Base-by-base conservation (phyloP, 345 rosid genomes). In the Ricinus communis region DNA sequence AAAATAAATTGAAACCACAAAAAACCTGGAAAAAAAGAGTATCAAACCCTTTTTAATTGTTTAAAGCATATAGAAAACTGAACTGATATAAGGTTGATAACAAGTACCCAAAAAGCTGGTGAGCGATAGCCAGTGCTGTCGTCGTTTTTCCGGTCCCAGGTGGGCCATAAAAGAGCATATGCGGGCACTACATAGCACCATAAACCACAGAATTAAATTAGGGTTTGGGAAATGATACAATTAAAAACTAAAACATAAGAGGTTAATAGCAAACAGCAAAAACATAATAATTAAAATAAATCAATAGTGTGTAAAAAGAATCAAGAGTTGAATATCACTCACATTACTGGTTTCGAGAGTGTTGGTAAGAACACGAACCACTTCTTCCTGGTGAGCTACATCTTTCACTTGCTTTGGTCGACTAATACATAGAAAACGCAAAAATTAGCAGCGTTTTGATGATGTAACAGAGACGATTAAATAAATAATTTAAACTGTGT, bases 81-180 rank as follows among this genome's bases (percentile, higher is more conserved):
- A n/a, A n/a, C n/a, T n/a, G n/a, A n/a, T n/a, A n/a, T n/a, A 43
- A 59, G 22, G 27, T 19, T 24, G 30, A 5, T 19, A 41, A 12
- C 38, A 43, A 73, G 50, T 86, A 90, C 98, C 99, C 98, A 40
- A 76, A 92, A 40, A 92, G 90, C 87, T 95, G 97, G 72, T 84
- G 97, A 6, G 96, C 99, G 51, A 95, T 90, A 73, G 99, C 97
- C 53, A 95, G 93, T 8, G 97, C 97, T 0, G 97, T 87, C 71
- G 99, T 95, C 73, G 99, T 95, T 82, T 95, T 95, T 0, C 97
- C 97, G 0, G 97, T 95, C n/a, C 99, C 97, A 9, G 97, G 97
- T 0, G 99, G 99, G 28, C 97, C 99, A 67, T 92, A 95, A 76
- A 95, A 90, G 70, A 92, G 93, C 99, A 95, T 90, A 76, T 95